phyloP scores from a whole-genome alignment of 768 basidiomycete genomes.

The Podaxis sp. region DNA sequence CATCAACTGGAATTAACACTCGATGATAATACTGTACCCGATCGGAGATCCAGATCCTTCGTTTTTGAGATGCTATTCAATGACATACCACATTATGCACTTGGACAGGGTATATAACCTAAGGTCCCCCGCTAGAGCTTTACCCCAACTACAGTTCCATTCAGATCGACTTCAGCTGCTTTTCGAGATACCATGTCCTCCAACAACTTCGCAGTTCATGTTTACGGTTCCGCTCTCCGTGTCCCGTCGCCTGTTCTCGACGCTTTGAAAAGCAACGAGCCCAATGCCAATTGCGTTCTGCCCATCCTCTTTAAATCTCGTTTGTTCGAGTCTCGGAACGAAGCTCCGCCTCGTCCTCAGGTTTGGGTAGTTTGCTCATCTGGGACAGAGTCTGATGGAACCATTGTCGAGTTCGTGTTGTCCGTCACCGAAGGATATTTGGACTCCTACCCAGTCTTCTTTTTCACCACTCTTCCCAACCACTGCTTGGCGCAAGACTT shows the following conservation, averaged over 20 bases:
- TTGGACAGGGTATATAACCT: not conserved
- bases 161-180: not conserved
- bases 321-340: slow-evolving; percentile 18
- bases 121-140: not conserved
- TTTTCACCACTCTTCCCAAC: slow-evolving; percentile 47
- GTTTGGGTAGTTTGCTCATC: slow-evolving; percentile 10
- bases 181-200: not conserved
- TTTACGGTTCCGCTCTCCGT: slow-evolving; percentile 30
- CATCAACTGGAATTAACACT: not conserved
- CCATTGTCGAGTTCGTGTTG: slow-evolving; percentile 51
- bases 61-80: not conserved
- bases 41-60: not conserved
- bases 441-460: slow-evolving; percentile 67
- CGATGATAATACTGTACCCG: not conserved
- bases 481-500: slow-evolving; percentile 35
- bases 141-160: not conserved
- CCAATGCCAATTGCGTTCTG: slow-evolving; percentile 42
- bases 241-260: slow-evolving; percentile 39
- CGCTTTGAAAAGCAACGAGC: slow-evolving; percentile 34
- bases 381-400: slow-evolving; percentile 1
- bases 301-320: slow-evolving; percentile 34
- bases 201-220: slow-evolving; percentile 13
- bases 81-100: not conserved
- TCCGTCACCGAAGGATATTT: slow-evolving; percentile 56
- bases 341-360: slow-evolving; percentile 4